These are phyloP conservation scores for Aechmea fasciata DNA, from an alignment of 176 grass and related monocot species.

Conservation along the genomic window DNA sequence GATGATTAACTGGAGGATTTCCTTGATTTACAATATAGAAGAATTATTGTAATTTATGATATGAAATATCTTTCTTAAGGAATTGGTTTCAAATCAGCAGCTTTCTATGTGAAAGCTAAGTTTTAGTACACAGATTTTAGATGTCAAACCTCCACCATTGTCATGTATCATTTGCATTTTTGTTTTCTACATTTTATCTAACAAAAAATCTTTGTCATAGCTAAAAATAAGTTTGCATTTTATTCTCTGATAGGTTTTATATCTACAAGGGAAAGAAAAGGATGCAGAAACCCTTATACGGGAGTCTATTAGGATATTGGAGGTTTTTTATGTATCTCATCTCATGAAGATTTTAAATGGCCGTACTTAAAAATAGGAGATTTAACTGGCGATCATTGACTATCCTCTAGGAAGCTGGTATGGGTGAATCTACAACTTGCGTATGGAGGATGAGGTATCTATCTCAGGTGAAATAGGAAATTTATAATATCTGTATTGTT, in stretches of 20 bases:
- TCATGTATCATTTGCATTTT: not conserved
- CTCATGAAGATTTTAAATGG: slow-evolving; percentile 5
- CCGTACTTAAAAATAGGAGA: slow-evolving; percentile 1
- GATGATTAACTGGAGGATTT: no score
- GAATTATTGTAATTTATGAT: no score
- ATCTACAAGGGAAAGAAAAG: slow-evolving; percentile 63
- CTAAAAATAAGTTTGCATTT: slow-evolving; percentile 6
- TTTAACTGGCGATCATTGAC: slow-evolving; percentile 21
- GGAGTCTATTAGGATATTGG: slow-evolving; percentile 89
- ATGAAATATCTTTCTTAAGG: no score
- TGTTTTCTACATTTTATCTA: not conserved
- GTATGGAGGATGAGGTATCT: slow-evolving; percentile 61
- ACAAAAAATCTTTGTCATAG: not conserved
- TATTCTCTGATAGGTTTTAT: slow-evolving; percentile 45
- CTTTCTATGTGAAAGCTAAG: not conserved
- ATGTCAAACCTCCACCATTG: not conserved
- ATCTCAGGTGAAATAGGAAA: slow-evolving; percentile 36
- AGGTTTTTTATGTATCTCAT: slow-evolving; percentile 38
- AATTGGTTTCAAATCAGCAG: no score
- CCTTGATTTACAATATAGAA: no score
- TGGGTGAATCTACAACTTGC: slow-evolving; percentile 54
- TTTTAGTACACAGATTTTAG: not conserved
- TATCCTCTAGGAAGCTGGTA: slow-evolving; percentile 64
- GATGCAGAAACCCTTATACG: slow-evolving; percentile 53
- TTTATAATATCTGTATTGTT: not conserved